Percentiles rank a stretch among this genome's conserved stretches.
Conservation (phyloP, 208 protist species). For the Leptomonas seymouri region DNA sequence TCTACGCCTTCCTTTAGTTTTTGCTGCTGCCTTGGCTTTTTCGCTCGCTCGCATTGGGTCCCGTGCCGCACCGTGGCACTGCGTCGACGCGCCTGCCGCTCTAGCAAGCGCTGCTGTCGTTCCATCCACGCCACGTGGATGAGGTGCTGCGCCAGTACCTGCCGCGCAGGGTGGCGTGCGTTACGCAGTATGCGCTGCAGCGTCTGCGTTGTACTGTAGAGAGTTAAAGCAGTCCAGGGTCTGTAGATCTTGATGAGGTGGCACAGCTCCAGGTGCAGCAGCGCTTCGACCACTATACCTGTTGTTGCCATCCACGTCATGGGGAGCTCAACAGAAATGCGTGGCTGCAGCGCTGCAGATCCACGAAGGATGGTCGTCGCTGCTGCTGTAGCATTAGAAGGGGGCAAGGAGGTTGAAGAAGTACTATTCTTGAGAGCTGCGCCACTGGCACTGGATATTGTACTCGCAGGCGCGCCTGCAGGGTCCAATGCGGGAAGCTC, state of each 20-base stretch:
- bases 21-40: background rate
- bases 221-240: slow-evolving; percentile 44
- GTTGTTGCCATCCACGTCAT: slow-evolving; percentile 38
- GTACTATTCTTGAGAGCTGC: background rate
- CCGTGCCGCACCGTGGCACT: background rate
- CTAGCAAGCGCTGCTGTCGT: slow-evolving; percentile 24
- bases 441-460: background rate
- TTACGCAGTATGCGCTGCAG: slow-evolving; percentile 47
- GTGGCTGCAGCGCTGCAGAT: slow-evolving; percentile 11
- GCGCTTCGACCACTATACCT: slow-evolving; percentile 57
- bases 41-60: background rate
- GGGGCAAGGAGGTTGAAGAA: background rate
- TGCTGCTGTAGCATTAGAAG: background rate
- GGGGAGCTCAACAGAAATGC: slow-evolving; percentile 36
- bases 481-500: background rate
- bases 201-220: slow-evolving; percentile 42
- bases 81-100: slow-evolving; percentile 7
- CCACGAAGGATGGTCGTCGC: too few relatives aligned
- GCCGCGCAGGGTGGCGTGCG: slow-evolving; percentile 45
- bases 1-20: background rate
- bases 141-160: slow-evolving; percentile 26
- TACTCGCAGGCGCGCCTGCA: background rate
- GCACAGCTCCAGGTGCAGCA: slow-evolving; percentile 65
- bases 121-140: slow-evolving; percentile 34
- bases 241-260: slow-evolving; percentile 56